Evolutionary conservation across 768 basidiomycete species (phyloP).

Genomic region (Tricholoma furcatifolium): DNA sequence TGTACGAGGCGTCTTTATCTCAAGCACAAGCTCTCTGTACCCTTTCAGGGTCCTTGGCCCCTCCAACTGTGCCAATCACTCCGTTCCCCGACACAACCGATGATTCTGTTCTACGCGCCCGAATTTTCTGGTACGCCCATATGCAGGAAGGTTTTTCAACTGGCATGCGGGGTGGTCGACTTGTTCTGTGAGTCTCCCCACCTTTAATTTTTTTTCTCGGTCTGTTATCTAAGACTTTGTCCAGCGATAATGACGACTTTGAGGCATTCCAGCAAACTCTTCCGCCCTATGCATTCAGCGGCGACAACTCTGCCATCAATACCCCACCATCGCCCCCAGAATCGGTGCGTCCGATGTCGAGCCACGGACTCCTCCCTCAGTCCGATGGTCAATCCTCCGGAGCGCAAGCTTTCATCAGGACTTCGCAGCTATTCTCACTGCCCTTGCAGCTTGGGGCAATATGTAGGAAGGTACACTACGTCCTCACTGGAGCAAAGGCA

Average conservation of each 20-base stretch:
- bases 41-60: conserved; percentile 36
- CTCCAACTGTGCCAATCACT: conserved; percentile 22
- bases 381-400: conserved; percentile 14
- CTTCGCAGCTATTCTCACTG: conserved; percentile 60
- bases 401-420: conserved; percentile 47
- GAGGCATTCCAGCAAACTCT: conserved; percentile 67
- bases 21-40: conserved; percentile 80
- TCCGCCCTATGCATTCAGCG: conserved; percentile 33
- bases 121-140: conserved; percentile 89
- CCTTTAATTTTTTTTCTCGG: background rate
- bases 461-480: conserved; percentile 75
- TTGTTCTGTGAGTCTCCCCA: conserved; percentile 60
- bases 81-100: conserved; percentile 52
- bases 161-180: conserved; percentile 81
- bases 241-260: conserved; percentile 75
- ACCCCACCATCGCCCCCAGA: conserved; percentile 14
- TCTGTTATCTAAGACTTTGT: background rate
- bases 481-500: conserved; percentile 78
- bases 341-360: conserved; percentile 14
- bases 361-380: conserved; percentile 12
- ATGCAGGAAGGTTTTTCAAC: conserved; percentile 82
- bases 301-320: conserved; percentile 20
- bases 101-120: conserved; percentile 64
- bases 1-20: conserved; percentile 81
- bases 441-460: conserved; percentile 75